Base-by-base conservation (phyloP, 176 grass and related monocot species). In the Coix lacrymajobi region DNA sequence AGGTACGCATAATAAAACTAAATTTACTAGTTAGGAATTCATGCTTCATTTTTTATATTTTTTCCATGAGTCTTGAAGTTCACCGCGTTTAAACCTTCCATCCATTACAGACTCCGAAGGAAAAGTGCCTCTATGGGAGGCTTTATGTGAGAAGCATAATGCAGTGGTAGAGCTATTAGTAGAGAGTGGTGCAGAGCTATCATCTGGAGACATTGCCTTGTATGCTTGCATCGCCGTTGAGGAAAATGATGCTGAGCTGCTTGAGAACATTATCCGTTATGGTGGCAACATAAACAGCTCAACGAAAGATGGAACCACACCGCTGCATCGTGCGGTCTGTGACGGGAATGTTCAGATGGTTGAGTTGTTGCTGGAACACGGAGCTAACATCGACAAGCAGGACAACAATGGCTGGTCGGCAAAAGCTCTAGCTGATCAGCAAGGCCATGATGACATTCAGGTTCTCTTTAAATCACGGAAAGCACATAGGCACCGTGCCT, bases 51-150 rank as follows among this genome's bases (percentile, higher is more conserved):
- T 0, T 15, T 28, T 29, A 10, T 79, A 67, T 20, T 60, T 48
- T 22, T n/a, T 1, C 10, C 17, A 38, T 39, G 7, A 62, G 8
- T 54, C 36, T 14, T 70, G 19, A 87, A 87, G 51, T 64, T 86
- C 24, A 75, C 26, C 36, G 13, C 61, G 36, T 68, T 73, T 44
- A 44, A 69, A 62, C 73, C 7, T 78, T 79, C 41, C 49, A 63
- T 79, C 28, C 49, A 56, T 69, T 75, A 57, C 87, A 99, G 96
- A 99, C 67, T 84, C 77, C 1, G 91, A 93, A 41, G 96, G 91
- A 85, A 99, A 84, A 19, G 93, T 93, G 64, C 96, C 96, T 0
- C 79, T 99, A 36, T 93, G 96, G 93, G 96, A 96, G 78, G 96
- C 96, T 66, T 15, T 96, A 37, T 83, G 83, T 86, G 87, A 77